phyloP scores from a whole-genome alignment of 345 rosid species.

The Dovyalis caffra region DNA sequence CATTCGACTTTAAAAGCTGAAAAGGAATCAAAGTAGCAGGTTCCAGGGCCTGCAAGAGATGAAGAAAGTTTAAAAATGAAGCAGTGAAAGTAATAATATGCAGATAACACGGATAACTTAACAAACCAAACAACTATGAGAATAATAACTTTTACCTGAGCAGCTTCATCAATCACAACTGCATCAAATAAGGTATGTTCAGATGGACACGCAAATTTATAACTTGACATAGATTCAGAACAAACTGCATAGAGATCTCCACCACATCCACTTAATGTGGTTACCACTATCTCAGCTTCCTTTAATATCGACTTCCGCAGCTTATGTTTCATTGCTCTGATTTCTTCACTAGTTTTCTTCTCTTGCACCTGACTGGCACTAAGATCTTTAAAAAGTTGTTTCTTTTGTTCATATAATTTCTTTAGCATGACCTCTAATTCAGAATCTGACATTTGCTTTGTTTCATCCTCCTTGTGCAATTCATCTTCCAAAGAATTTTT shows the following conservation, averaged over 20 bases:
- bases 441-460: slow-evolving; percentile 58
- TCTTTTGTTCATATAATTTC: slow-evolving; percentile 80
- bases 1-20: slow-evolving; percentile 81
- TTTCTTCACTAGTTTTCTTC: slow-evolving; percentile 69
- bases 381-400: slow-evolving; percentile 76
- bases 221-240: slow-evolving; percentile 69
- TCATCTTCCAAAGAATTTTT: slow-evolving; percentile 47
- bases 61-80: slow-evolving; percentile 16
- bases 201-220: slow-evolving; percentile 68
- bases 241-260: slow-evolving; percentile 95
- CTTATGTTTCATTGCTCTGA: slow-evolving; percentile 62
- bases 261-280: slow-evolving; percentile 97
- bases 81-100: slow-evolving; percentile 12
- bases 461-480: slow-evolving; percentile 40
- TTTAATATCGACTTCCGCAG: slow-evolving; percentile 73
- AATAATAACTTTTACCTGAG: slow-evolving; percentile 56
- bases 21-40: slow-evolving; percentile 99
- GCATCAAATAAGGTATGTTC: slow-evolving; percentile 88
- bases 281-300: slow-evolving; percentile 94
- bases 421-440: slow-evolving; percentile 63
- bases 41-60: slow-evolving; percentile 74
- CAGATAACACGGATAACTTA: slow-evolving; percentile 17
- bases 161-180: slow-evolving; percentile 95
- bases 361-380: slow-evolving; percentile 79
- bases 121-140: slow-evolving; percentile 25